Evolutionary conservation across 306 rosid genomes (phyloP).

Genomic region (Adenanthera pavonina): DNA sequence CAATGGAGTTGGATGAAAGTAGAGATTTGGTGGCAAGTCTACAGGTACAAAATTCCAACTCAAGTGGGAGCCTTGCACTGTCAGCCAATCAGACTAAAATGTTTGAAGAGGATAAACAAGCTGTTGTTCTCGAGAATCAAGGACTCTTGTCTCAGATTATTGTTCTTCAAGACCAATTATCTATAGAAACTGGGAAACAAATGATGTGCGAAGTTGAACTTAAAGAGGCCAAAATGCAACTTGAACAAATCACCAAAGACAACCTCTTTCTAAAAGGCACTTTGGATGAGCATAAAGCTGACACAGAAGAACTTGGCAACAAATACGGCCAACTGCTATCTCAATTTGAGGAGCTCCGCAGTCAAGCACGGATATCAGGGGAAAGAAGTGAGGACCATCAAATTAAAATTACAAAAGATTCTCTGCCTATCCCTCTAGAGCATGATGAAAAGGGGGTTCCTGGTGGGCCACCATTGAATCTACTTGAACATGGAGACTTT

Average conservation of each 20-base stretch:
- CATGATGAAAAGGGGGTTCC: constrained; percentile 44
- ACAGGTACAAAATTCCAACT: constrained; percentile 57
- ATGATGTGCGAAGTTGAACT: constrained; percentile 58
- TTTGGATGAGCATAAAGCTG: constrained; percentile 61
- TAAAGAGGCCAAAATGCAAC: constrained; percentile 49
- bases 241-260: constrained; percentile 72
- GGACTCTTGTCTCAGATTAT: constrained; percentile 55
- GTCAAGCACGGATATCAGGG: constrained; percentile 38
- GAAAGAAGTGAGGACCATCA: constrained; percentile 47
- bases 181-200: constrained; percentile 55
- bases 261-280: constrained; percentile 61
- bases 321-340: constrained; percentile 42
- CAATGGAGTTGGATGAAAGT: constrained; percentile 57
- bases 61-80: constrained; percentile 61
- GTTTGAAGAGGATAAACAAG: constrained; percentile 63
- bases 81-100: constrained; percentile 56
- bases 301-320: constrained; percentile 51
- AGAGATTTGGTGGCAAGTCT: constrained; percentile 58
- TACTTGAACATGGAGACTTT: constrained; percentile 53
- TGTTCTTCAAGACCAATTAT: constrained; percentile 61
- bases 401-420: constrained; percentile 45
- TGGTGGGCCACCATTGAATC: constrained; percentile 37
- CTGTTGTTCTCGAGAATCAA: constrained; percentile 60
- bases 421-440: constrained; percentile 42
- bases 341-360: constrained; percentile 28